Conservation (phyloP, 129 eudicot species). For the carrot (Daucus carota) region DH1_v3.0 NC_030383.2:12425501-12426000, state of each 20-base stretch:
- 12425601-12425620: slow-evolving; percentile 67
- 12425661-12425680: slow-evolving; percentile 40
- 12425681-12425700: slow-evolving; percentile 63
- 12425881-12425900: background rate
- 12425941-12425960: background rate
- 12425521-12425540: slow-evolving; percentile 41
- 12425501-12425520: slow-evolving; percentile 40
- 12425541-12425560: slow-evolving; percentile 23
- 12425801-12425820: background rate
- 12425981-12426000: background rate
- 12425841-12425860: background rate
- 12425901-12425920: background rate
- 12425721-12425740: background rate
- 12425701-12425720: background rate
- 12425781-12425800: background rate
- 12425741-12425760: background rate
- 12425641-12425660: slow-evolving; percentile 47
- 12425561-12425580: slow-evolving; percentile 38
- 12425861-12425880: background rate
- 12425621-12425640: slow-evolving; percentile 49
- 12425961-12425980: background rate
- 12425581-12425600: slow-evolving; percentile 79
- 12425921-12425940: background rate
- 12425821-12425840: background rate
- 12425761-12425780: background rate